These are phyloP conservation scores for Solanum chilense DNA, from an alignment of 257 asterid species.

Conservation along the genomic window DNA sequence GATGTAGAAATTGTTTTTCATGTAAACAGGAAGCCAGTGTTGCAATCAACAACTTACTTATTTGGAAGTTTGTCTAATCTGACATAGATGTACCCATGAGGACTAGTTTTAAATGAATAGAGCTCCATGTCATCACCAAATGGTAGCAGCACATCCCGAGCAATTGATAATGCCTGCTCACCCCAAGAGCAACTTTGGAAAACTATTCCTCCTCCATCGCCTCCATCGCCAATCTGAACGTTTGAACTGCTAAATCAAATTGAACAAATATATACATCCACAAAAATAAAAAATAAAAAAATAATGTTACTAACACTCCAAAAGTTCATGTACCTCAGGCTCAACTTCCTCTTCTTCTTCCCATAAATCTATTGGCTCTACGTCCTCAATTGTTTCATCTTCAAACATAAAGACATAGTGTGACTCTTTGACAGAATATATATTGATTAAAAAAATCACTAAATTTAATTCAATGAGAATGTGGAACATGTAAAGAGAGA, in stretches of 20 bases:
- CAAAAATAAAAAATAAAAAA: not conserved
- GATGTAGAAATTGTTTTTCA: not conserved
- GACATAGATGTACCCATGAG: constrained; percentile 72
- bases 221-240: constrained; percentile 78
- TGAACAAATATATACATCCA: not conserved
- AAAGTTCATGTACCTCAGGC: constrained; percentile 42
- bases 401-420: constrained; percentile 5
- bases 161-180: constrained; percentile 49
- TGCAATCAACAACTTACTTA: constrained; percentile 34
- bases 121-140: constrained; percentile 61
- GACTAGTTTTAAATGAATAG: constrained; percentile 75
- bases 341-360: constrained; percentile 87
- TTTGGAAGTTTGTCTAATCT: constrained; percentile 71
- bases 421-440: not conserved
- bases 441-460: not conserved
- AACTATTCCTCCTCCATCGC: constrained; percentile 89
- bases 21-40: not conserved
- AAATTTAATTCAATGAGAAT: not conserved
- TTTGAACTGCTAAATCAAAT: not conserved
- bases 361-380: constrained; percentile 81
- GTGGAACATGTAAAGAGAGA: not conserved
- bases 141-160: constrained; percentile 38
- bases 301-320: not conserved
- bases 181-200: constrained; percentile 76
- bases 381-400: constrained; percentile 42